Base-by-base conservation (phyloP, 2,329 filamentous ascomycete genomes). In the Diaporthe citri region DNA sequence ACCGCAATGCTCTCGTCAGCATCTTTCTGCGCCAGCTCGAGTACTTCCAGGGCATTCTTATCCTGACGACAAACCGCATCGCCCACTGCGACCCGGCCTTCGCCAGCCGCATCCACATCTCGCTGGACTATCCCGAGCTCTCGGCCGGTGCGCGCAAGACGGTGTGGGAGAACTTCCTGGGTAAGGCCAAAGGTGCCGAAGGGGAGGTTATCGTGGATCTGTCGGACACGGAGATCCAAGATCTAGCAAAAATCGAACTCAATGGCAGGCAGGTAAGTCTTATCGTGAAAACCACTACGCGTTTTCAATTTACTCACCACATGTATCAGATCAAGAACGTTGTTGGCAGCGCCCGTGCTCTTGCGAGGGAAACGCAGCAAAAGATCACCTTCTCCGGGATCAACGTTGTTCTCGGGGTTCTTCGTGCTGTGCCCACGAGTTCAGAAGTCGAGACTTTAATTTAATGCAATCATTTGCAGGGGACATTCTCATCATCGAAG, bases 1-100 rank as follows among this genome's bases (percentile, higher is more conserved):
- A 77, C 2, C 81, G 85, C 3, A 87, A 87, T 75, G 81, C 82
- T 69, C 79, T 87, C 1, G 85, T 86, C 0, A 76, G 78, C 7
- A 51, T 83, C 9, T 83, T 83, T 76, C 78, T 83, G 3, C 78
- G 78, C 59, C 78, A 78, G 43, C 78, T 83, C 0, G 81, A 84
- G 71, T 84, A 83, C 75, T 85, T 84, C 72, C 76, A 81, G 4
- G 84, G 83, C 25, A 82, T 84, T 22, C 71, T 84, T 0, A 76
- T 86, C 77, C 77, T 85, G 7, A 85, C 83, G 0, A 84, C 83
- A 1, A 85, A 85, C 76, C 43, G 43, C 17, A 22, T 46, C 17
- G 17, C 43, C 1, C 17, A 46, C 43, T 46, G 43, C 43, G 43
- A 46, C 7, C 43, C 43, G 43, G 43, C 43, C 1, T 46, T 46